A percentile compares a stretch with the other conserved stretches of the same genome.
These are phyloP conservation scores for Alternaria longipes DNA, from an alignment of 2,329 filamentous ascomycete genomes.

Conservation along the genomic window DNA sequence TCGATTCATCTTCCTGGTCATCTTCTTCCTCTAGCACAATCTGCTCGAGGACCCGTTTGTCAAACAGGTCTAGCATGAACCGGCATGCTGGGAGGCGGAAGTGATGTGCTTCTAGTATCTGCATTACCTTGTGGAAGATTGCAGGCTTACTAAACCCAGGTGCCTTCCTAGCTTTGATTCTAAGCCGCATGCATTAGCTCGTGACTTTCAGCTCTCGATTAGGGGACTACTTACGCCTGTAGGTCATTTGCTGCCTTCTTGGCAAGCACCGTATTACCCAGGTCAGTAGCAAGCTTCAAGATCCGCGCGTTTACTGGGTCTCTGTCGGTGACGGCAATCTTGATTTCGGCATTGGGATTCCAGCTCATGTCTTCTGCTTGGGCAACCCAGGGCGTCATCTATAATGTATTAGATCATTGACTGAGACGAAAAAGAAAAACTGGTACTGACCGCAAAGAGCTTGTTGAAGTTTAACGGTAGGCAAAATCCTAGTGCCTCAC, in stretches of 20 bases:
- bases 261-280: conserved; percentile 92
- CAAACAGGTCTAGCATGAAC: conserved; percentile 93
- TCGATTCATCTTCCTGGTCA: conserved; percentile 43
- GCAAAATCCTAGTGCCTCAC: conserved; percentile 85
- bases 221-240: conserved; percentile 58
- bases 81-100: conserved; percentile 87
- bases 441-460: conserved; percentile 72
- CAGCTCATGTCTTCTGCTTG: conserved; percentile 41
- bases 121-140: conserved; percentile 86
- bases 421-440: not conserved
- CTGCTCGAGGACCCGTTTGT: conserved; percentile 83
- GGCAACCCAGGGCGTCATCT: conserved; percentile 53
- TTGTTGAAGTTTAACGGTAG: conserved; percentile 81
- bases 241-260: conserved; percentile 87
- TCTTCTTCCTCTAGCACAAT: conserved; percentile 82
- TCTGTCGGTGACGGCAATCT: conserved; percentile 67
- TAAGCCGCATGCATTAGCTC: conserved; percentile 53
- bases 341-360: conserved; percentile 52
- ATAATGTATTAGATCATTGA: conserved; percentile 25
- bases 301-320: conserved; percentile 77
- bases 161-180: conserved; percentile 77
- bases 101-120: conserved; percentile 85
- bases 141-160: conserved; percentile 77
- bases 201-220: not conserved
- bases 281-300: conserved; percentile 82